Percentiles rank a stretch among this genome's conserved stretches.
Evolutionary conservation across 2,329 filamentous ascomycete species (phyloP).

Genomic region (Calonectria hongkongensis): DNA sequence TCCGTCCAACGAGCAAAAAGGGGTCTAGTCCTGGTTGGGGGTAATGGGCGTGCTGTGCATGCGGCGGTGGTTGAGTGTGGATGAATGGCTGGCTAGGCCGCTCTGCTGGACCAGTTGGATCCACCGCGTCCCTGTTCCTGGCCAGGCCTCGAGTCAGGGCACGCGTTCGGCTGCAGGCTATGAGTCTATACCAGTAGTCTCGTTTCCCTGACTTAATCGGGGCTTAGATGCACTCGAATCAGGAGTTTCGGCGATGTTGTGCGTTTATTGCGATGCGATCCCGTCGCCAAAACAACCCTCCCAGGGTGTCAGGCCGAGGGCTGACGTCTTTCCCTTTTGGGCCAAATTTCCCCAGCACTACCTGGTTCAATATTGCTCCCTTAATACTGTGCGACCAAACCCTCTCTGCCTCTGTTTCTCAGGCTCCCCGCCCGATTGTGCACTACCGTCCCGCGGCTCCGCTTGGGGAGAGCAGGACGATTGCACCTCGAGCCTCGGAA

Average conservation of each 20-base stretch:
- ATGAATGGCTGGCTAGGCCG: constrained; percentile 46
- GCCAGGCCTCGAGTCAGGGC: constrained; percentile 54
- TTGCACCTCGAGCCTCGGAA: constrained; percentile 16
- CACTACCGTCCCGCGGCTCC: constrained; percentile 18
- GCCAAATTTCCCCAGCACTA: constrained; percentile 11
- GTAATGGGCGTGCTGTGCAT: constrained; percentile 40
- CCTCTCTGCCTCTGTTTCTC: constrained; percentile 20
- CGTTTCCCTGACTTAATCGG: constrained; percentile 39
- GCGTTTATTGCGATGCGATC: constrained; percentile 46
- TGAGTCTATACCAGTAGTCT: constrained; percentile 34
- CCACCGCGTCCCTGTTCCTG: constrained; percentile 54
- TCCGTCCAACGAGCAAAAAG: constrained; percentile 40
- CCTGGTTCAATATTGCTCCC: constrained; percentile 25
- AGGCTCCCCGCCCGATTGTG: constrained; percentile 12
- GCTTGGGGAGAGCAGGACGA: constrained; percentile 1
- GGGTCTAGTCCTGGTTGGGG: constrained; percentile 47
- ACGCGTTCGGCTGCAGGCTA: constrained; percentile 38
- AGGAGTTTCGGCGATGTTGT: constrained; percentile 52
- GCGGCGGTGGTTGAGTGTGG: constrained; percentile 35
- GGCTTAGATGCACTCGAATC: constrained; percentile 42
- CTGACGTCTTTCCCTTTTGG: constrained; percentile 18
- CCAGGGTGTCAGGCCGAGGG: neutral
- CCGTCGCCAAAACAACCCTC: constrained; percentile 28
- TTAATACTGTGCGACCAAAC: constrained; percentile 8
- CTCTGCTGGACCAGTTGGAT: constrained; percentile 40